A percentile compares a stretch with the other conserved stretches of the same genome.
Conservation (phyloP, 2,329 filamentous ascomycete genomes). For the Bipolaris gigantea region DNA sequence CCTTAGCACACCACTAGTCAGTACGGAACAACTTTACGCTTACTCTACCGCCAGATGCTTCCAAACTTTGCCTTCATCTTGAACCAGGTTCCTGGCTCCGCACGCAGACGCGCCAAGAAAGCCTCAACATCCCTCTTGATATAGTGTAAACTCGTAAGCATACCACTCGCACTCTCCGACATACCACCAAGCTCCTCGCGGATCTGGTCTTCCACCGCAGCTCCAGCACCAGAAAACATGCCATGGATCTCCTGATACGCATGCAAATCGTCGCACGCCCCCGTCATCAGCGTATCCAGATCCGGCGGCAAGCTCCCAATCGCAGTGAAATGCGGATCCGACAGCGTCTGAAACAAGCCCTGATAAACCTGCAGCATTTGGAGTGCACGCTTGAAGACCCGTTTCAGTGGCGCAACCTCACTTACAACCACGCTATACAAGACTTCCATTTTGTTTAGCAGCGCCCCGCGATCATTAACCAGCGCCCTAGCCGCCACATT, state of each 20-base stretch:
- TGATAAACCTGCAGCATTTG: constrained; percentile 14
- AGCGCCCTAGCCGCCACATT: constrained; percentile 1
- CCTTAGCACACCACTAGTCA: neutral
- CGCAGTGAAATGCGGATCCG: neutral
- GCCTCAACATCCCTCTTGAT: constrained; percentile 10
- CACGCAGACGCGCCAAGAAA: constrained; percentile 10
- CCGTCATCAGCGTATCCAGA: constrained; percentile 6
- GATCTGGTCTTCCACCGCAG: constrained; percentile 11
- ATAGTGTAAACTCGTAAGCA: constrained; percentile 8
- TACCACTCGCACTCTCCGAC: constrained; percentile 6
- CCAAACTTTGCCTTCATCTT: constrained; percentile 7
- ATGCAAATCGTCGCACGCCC: constrained; percentile 10
- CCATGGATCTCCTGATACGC: constrained; percentile 9
- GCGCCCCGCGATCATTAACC: constrained; percentile 2
- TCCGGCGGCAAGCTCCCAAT: constrained; percentile 5
- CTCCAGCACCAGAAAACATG: constrained; percentile 1
- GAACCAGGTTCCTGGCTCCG: constrained; percentile 8
- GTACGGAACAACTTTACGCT: neutral
- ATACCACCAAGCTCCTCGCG: constrained; percentile 11
- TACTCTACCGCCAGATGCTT: neutral
- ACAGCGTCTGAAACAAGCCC: constrained; percentile 7
- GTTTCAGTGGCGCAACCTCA: constrained; percentile 16
- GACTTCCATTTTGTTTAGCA: constrained; percentile 8
- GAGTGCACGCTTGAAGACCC: constrained; percentile 8
- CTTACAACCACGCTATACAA: constrained; percentile 12